A percentile compares a stretch with the other conserved stretches of the same genome.
These are phyloP conservation scores for Trichophyton schoenleinii DNA, from an alignment of 2,329 filamentous ascomycete species.

Conservation along the genomic window DNA sequence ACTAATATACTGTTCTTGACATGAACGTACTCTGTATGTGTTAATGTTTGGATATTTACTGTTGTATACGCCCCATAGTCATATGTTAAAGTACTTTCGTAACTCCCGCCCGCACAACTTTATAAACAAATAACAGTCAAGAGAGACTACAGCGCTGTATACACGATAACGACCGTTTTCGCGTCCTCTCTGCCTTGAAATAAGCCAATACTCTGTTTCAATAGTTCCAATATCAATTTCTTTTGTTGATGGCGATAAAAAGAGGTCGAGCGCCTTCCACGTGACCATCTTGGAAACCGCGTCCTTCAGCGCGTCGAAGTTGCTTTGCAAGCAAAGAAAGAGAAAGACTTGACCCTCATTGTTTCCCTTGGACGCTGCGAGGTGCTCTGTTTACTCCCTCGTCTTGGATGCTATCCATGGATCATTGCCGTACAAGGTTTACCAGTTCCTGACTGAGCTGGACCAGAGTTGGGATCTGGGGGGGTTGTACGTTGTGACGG, in stretches of 20 bases:
- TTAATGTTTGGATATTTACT: no score
- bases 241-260: neutral
- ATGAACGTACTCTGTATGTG: no score
- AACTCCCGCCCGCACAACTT: no score
- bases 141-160: neutral
- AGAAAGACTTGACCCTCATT: neutral
- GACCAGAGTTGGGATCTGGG: constrained; percentile 7
- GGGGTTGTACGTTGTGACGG: constrained; percentile 2
- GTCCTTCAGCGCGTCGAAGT: neutral
- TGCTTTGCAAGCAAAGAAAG: neutral
- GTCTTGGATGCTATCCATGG: neutral
- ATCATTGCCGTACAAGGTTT: neutral
- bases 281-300: neutral
- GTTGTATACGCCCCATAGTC: no score
- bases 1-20: no score
- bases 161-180: neutral
- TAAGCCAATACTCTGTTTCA: neutral
- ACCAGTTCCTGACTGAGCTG: constrained; percentile 7
- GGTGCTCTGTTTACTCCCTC: neutral
- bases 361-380: neutral
- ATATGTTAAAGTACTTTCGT: no score
- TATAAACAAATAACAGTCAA: neutral
- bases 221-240: neutral
- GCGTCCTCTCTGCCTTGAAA: neutral
- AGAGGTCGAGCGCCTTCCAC: neutral